Conservation (phyloP, 1,284 basidiomycete species). For the Ganoderma lucidum region DNA sequence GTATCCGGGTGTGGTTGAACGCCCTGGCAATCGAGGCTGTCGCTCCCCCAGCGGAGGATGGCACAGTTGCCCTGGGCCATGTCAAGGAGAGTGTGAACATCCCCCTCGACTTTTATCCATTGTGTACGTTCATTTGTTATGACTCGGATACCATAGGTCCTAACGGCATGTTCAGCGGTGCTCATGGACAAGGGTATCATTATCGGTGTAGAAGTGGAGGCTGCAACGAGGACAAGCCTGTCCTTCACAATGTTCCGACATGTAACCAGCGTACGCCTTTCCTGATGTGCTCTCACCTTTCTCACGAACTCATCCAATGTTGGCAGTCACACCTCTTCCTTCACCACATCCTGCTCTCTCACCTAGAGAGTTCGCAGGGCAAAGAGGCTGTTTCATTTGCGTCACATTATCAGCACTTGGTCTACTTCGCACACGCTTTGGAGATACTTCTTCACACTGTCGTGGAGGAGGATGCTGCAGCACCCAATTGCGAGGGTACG, state of each 20-base stretch:
- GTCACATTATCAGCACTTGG: slow-evolving; percentile 85
- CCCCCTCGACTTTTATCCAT: slow-evolving; percentile 92
- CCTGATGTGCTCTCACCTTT: background rate
- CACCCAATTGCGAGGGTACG: slow-evolving; percentile 28
- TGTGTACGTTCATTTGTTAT: slow-evolving; percentile 62
- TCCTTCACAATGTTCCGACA: slow-evolving; percentile 95
- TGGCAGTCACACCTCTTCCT: slow-evolving; percentile 93
- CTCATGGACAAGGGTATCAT: slow-evolving; percentile 99
- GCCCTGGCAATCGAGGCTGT: slow-evolving; percentile 87
- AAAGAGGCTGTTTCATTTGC: slow-evolving; percentile 89
- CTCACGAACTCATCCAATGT: background rate
- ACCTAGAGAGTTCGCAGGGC: slow-evolving; percentile 77
- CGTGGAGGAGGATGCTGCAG: slow-evolving; percentile 84
- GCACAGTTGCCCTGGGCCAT: slow-evolving; percentile 57
- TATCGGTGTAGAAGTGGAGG: slow-evolving; percentile 94
- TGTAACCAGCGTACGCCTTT: slow-evolving; percentile 78
- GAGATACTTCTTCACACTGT: slow-evolving; percentile 95
- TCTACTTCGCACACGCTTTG: slow-evolving; percentile 94
- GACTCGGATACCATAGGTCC: slow-evolving; percentile 1
- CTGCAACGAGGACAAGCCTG: slow-evolving; percentile 78
- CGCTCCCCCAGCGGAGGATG: slow-evolving; percentile 45
- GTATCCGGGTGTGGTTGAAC: slow-evolving; percentile 94
- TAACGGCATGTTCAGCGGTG: slow-evolving; percentile 67
- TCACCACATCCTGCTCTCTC: slow-evolving; percentile 89
- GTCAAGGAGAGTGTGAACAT: slow-evolving; percentile 95